Evolutionary conservation across 192 early-diverging fungal genomes (phyloP).

Genomic region (Backusella liffmaniae): DNA sequence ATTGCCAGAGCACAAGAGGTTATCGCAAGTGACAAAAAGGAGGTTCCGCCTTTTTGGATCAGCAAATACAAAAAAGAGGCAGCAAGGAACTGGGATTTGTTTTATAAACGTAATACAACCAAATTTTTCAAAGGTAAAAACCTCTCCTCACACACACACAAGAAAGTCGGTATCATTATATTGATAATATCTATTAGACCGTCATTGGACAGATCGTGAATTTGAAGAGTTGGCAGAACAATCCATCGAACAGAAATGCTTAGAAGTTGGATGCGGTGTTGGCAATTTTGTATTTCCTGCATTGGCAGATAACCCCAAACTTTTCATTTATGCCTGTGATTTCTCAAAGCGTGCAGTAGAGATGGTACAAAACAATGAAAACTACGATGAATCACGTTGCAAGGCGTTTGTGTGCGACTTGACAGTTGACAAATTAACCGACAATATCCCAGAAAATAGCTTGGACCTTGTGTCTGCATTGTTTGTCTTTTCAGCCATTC

Average conservation of each 20-base stretch:
- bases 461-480: slow-evolving; percentile 88
- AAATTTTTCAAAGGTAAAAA: slow-evolving; percentile 85
- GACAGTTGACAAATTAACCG: slow-evolving; percentile 66
- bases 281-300: slow-evolving; percentile 96
- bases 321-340: slow-evolving; percentile 94
- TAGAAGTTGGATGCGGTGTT: slow-evolving; percentile 97
- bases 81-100: slow-evolving; percentile 78
- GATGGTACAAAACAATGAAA: slow-evolving; percentile 79
- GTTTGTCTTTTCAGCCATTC: slow-evolving; percentile 95
- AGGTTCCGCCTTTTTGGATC: slow-evolving; percentile 72
- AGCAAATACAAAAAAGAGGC: slow-evolving; percentile 80
- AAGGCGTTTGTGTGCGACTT: slow-evolving; percentile 96
- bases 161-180: neutral
- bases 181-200: slow-evolving; percentile 44
- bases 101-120: slow-evolving; percentile 83
- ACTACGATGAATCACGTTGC: slow-evolving; percentile 73
- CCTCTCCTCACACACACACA: neutral
- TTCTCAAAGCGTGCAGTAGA: slow-evolving; percentile 89
- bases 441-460: slow-evolving; percentile 70
- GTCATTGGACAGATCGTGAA: slow-evolving; percentile 96
- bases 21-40: slow-evolving; percentile 61
- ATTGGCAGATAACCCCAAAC: slow-evolving; percentile 71
- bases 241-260: slow-evolving; percentile 24
- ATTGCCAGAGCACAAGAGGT: slow-evolving; percentile 54
- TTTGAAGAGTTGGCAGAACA: slow-evolving; percentile 73